A percentile compares a stretch with the other conserved stretches of the same genome.
Conservation (phyloP, 2,329 filamentous ascomycete genomes). For the Calonectria honghensis region DNA sequence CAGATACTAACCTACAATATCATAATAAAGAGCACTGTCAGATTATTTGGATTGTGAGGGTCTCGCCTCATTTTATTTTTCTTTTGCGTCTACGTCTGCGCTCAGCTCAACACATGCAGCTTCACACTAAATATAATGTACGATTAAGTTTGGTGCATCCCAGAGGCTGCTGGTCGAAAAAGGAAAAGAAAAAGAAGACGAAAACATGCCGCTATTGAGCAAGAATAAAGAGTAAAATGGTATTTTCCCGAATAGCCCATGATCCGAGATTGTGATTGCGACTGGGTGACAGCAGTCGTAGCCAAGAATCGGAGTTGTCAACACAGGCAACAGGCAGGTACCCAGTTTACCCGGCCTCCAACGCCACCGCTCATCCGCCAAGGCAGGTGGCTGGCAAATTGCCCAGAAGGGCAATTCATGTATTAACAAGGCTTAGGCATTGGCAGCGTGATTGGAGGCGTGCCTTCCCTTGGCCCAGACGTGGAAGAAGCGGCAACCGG, state of each 20-base stretch:
- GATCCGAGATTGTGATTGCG: background rate
- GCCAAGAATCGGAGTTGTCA: background rate
- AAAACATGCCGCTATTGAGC: too few relatives aligned
- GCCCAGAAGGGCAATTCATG: constrained; percentile 14
- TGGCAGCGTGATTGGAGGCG: constrained; percentile 25
- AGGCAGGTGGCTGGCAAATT: background rate
- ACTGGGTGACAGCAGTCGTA: background rate
- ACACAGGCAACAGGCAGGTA: background rate
- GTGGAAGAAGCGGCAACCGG: constrained; percentile 48
- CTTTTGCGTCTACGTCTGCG: too few relatives aligned
- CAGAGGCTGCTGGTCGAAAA: too few relatives aligned
- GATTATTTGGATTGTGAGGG: too few relatives aligned
- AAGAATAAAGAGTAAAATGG: background rate
- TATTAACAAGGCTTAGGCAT: constrained; percentile 24
- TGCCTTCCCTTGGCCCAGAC: background rate
- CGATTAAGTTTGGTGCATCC: too few relatives aligned
- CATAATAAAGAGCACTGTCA: too few relatives aligned
- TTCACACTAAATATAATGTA: too few relatives aligned
- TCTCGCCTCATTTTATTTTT: too few relatives aligned
- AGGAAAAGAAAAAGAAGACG: too few relatives aligned
- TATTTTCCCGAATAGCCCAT: background rate
- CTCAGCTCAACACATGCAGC: too few relatives aligned
- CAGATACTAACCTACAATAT: too few relatives aligned
- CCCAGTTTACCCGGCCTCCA: constrained; percentile 2
- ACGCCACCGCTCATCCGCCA: background rate